Evolutionary conservation across 106 monocot genomes (phyloP).

Genomic region (Acanthochlamys bracteata): DNA sequence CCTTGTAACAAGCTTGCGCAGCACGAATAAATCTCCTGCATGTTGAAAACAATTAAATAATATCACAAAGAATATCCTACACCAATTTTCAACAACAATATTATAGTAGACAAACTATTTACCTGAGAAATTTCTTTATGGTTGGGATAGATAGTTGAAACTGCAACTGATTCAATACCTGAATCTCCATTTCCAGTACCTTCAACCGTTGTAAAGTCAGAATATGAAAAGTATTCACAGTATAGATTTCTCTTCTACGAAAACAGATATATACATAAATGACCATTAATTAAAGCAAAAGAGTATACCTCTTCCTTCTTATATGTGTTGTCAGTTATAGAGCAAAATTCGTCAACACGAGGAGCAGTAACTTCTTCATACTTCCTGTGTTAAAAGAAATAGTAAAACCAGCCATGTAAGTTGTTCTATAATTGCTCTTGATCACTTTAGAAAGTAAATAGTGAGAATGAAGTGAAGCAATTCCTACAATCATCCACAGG

Average conservation of each 20-base stretch:
- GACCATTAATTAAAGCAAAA: no score
- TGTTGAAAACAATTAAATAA: background rate
- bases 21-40: constrained; percentile 87
- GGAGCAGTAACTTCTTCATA: constrained; percentile 86
- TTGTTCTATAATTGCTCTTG: no score
- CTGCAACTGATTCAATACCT: constrained; percentile 43
- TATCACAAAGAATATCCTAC: constrained; percentile 1
- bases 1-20: constrained; percentile 57
- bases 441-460: no score
- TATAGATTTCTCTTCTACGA: no score
- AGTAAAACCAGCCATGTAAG: no score
- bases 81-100: background rate
- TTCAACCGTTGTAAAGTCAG: constrained; percentile 3
- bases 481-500: no score
- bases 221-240: background rate
- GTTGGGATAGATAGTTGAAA: constrained; percentile 77
- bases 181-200: constrained; percentile 81
- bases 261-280: no score
- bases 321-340: constrained; percentile 82
- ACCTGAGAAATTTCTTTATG: constrained; percentile 88
- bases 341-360: constrained; percentile 76
- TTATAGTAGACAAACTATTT: background rate
- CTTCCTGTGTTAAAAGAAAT: constrained; percentile 32
- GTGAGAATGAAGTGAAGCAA: no score
- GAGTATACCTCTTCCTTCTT: constrained; percentile 46